A percentile compares a stretch with the other conserved stretches of the same genome.
Conservation (phyloP, 352 stramenopile genomes). For the Elongisporangium anandrum region DNA sequence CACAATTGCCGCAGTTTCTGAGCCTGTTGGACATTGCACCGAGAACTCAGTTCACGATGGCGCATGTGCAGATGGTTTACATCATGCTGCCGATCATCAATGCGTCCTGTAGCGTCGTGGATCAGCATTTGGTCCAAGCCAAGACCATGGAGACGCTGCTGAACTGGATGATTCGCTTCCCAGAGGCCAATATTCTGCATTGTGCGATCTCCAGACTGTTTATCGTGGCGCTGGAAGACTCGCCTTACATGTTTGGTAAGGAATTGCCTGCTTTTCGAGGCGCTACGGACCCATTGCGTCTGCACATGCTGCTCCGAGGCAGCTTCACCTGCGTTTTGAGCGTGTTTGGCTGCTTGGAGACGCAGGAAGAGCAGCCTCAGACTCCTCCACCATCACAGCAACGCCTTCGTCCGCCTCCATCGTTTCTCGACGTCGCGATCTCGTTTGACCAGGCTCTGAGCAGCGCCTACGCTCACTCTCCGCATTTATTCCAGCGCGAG, state of each 20-base stretch:
- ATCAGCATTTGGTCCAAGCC: slow-evolving; percentile 31
- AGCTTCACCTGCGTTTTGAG: slow-evolving; percentile 38
- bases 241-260: slow-evolving; percentile 76
- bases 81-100: slow-evolving; percentile 74
- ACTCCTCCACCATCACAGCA: background rate
- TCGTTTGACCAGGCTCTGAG: slow-evolving; percentile 72
- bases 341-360: slow-evolving; percentile 21
- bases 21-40: slow-evolving; percentile 20
- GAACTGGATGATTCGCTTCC: slow-evolving; percentile 90
- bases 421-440: slow-evolving; percentile 69
- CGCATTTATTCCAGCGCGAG: slow-evolving; percentile 33
- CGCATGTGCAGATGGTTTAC: slow-evolving; percentile 70
- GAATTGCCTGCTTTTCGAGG: slow-evolving; percentile 60
- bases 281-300: slow-evolving; percentile 39
- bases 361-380: slow-evolving; percentile 2
- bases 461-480: slow-evolving; percentile 46
- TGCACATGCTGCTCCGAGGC: slow-evolving; percentile 49
- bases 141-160: slow-evolving; percentile 55
- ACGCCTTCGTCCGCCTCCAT: slow-evolving; percentile 22
- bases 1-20: slow-evolving; percentile 34
- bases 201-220: slow-evolving; percentile 62
- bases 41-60: slow-evolving; percentile 40
- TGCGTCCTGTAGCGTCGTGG: slow-evolving; percentile 55
- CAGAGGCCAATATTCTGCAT: slow-evolving; percentile 80
- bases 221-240: slow-evolving; percentile 78